A percentile compares a stretch with the other conserved stretches of the same genome.
Conservation (phyloP, 345 rosid species). For the Eucalyptus fibrosa region DNA sequence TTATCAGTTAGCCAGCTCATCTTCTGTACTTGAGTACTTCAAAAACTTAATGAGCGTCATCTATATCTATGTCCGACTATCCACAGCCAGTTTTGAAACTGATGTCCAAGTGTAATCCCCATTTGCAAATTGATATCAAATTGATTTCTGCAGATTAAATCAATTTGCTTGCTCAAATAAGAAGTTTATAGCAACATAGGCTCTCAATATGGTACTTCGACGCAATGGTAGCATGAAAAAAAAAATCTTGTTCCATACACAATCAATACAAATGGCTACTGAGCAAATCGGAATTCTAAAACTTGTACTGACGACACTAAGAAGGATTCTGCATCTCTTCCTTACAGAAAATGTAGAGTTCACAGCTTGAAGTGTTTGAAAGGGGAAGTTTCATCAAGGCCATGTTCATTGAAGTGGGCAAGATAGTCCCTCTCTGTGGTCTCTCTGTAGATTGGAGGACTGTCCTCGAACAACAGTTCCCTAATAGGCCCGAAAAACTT, state of each 20-base stretch:
- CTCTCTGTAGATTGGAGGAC: conserved; percentile 15
- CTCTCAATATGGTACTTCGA: background rate
- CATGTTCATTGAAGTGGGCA: background rate
- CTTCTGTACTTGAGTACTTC: background rate
- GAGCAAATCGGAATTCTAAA: background rate
- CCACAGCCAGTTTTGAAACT: background rate
- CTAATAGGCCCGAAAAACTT: conserved; percentile 12
- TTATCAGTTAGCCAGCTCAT: background rate
- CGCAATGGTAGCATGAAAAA: background rate
- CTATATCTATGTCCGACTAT: background rate
- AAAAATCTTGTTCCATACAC: background rate
- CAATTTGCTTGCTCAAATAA: background rate
- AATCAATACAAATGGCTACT: background rate
- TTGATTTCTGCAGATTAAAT: background rate
- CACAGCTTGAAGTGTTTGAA: conserved; percentile 9
- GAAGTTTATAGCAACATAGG: background rate
- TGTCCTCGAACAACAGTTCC: conserved; percentile 20
- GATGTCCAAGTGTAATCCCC: background rate
- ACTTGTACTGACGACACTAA: background rate
- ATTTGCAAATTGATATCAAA: background rate
- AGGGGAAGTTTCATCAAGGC: background rate
- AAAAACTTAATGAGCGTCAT: background rate
- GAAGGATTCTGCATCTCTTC: background rate
- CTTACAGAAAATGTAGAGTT: background rate
- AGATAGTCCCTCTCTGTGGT: conserved; percentile 2